Evolutionary conservation across 169 alveolate genomes (phyloP).

Genomic region (Amoebophrya sp.): DNA sequence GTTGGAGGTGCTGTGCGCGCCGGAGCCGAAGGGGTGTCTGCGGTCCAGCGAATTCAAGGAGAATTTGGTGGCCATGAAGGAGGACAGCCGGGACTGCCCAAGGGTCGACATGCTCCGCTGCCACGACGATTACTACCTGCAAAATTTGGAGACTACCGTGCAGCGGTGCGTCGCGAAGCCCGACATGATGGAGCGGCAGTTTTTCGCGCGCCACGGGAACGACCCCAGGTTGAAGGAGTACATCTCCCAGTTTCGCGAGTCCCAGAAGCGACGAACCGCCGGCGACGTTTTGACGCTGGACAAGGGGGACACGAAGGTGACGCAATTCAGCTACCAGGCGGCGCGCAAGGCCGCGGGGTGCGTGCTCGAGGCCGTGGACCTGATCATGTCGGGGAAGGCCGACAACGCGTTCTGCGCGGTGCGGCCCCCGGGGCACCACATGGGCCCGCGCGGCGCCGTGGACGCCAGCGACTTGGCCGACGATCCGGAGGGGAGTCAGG

Average conservation of each 20-base stretch:
- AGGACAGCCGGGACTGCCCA: not conserved
- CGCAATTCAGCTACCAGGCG: conserved; percentile 76
- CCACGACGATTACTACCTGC: not conserved
- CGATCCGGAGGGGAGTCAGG: conserved; percentile 67
- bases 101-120: not conserved
- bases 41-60: not conserved
- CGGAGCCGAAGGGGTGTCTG: not conserved
- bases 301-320: conserved; percentile 64
- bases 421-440: conserved; percentile 97
- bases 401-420: conserved; percentile 62
- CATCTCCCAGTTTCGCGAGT: not conserved
- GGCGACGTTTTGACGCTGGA: not conserved
- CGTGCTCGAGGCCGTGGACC: conserved; percentile 77
- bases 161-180: not conserved
- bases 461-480: conserved; percentile 28
- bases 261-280: not conserved
- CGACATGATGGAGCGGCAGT: not conserved
- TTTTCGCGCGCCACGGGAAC: not conserved
- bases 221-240: not conserved
- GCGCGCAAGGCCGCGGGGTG: conserved; percentile 78
- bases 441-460: conserved; percentile 88
- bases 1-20: not conserved
- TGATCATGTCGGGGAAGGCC: conserved; percentile 59
- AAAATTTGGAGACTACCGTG: not conserved
- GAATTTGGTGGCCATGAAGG: not conserved